phyloP scores from a whole-genome alignment of 2,329 filamentous ascomycete species.

The Talaromyces marneffei region DNA sequence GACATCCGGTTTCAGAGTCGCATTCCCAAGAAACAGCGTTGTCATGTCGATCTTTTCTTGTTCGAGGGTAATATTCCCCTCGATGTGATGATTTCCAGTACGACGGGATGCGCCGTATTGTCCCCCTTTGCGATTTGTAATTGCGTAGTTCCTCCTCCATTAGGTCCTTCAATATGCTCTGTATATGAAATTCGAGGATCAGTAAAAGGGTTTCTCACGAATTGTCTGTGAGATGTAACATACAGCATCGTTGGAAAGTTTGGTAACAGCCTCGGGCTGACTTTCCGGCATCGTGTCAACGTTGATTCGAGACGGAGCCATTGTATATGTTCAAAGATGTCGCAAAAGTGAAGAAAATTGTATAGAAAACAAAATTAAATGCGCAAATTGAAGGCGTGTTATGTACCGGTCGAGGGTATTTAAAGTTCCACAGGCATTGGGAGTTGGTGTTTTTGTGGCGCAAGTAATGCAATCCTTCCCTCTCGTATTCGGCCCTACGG shows the following conservation, averaged over 20 bases:
- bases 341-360: neutral
- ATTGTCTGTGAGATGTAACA: neutral
- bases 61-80: conserved; percentile 1
- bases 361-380: neutral
- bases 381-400: neutral
- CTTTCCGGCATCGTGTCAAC: neutral
- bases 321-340: neutral
- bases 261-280: neutral
- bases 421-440: neutral
- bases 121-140: neutral
- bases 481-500: neutral
- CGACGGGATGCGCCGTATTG: neutral
- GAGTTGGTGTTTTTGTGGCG: neutral
- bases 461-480: neutral
- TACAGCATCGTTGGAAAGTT: conserved; percentile 1
- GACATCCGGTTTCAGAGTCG: conserved; percentile 2
- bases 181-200: neutral
- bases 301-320: neutral
- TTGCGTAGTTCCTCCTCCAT: neutral
- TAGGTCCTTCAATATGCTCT: neutral
- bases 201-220: too few species aligned
- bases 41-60: neutral
- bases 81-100: neutral
- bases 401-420: neutral
- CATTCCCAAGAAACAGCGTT: neutral